phyloP scores from a whole-genome alignment of 2,329 filamentous ascomycete species.

The Xylariaceae sp. region DNA sequence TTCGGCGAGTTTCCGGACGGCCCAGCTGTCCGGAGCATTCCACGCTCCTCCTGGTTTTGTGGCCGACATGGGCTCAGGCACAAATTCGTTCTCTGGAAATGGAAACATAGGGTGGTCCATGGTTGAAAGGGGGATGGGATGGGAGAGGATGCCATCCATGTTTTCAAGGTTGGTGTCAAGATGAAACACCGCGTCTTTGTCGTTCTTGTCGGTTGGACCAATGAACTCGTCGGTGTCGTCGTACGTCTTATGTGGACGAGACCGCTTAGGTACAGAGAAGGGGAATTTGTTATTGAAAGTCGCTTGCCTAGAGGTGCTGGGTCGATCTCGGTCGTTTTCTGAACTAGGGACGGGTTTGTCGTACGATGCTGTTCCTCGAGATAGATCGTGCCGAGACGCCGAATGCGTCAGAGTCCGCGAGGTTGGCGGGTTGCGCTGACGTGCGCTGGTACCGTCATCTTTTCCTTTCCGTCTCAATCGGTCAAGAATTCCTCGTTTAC shows the following conservation, averaged over 20 bases:
- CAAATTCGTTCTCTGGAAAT: constrained; percentile 21
- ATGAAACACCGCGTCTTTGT: constrained; percentile 62
- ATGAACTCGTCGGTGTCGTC: constrained; percentile 57
- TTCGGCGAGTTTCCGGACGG: constrained; percentile 70
- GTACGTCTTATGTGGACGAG: constrained; percentile 40
- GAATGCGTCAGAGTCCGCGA: constrained; percentile 53
- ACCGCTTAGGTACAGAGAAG: constrained; percentile 51
- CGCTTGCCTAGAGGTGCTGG: constrained; percentile 37
- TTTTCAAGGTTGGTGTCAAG: constrained; percentile 85
- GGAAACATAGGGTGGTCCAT: constrained; percentile 54
- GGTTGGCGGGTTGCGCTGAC: constrained; percentile 45
- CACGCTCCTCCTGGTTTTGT: constrained; percentile 57
- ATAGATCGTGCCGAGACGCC: constrained; percentile 45
- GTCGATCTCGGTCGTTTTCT: constrained; percentile 22
- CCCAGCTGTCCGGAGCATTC: constrained; percentile 97
- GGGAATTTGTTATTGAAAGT: constrained; percentile 62
- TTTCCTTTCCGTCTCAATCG: constrained; percentile 52
- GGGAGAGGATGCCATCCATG: constrained; percentile 85
- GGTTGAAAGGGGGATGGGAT: constrained; percentile 66
- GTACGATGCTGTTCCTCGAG: constrained; percentile 37
- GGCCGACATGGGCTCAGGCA: constrained; percentile 24
- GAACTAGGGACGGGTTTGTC: constrained; percentile 31
- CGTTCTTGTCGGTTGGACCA: constrained; percentile 56
- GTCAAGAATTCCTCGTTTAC: constrained; percentile 48
- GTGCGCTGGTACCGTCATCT: constrained; percentile 45